A percentile compares a stretch with the other conserved stretches of the same genome.
These are phyloP conservation scores for Udeniomyces megalosporus DNA, from an alignment of 768 basidiomycete species.

Conservation along the genomic window DNA sequence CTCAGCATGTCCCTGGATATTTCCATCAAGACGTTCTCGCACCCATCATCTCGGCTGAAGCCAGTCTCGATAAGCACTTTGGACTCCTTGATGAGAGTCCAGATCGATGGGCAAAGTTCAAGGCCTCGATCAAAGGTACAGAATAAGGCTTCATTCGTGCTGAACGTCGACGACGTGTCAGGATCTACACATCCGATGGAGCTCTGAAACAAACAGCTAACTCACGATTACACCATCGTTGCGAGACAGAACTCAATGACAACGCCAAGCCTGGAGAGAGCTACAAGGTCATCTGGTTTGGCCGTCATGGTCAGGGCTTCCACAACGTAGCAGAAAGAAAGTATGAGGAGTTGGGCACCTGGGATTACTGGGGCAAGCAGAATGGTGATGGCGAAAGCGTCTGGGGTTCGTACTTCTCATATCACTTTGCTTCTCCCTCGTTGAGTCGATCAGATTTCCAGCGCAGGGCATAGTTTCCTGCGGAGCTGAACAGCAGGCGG, in stretches of 20 bases:
- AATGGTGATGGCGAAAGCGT: background rate
- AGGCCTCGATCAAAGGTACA: background rate
- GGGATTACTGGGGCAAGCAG: constrained; percentile 1
- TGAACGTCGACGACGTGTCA: too few species aligned
- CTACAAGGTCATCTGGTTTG: constrained; percentile 9
- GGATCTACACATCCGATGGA: too few species aligned
- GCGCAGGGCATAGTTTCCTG: too few species aligned
- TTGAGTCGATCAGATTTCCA: too few species aligned
- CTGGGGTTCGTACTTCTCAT: background rate
- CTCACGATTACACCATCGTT: too few species aligned
- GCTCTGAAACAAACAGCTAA: too few species aligned
- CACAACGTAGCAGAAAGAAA: constrained; percentile 12
- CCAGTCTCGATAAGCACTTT: background rate
- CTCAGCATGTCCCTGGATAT: background rate
- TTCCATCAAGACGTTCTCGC: background rate
- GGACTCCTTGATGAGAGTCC: constrained; percentile 10
- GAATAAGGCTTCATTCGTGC: background rate
- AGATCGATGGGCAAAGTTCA: background rate
- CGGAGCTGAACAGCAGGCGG: too few species aligned
- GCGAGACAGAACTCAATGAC: constrained; percentile 4
- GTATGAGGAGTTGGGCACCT: constrained; percentile 2
- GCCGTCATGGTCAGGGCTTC: constrained; percentile 10
- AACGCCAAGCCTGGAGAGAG: background rate
- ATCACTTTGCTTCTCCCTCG: background rate
- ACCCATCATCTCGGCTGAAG: background rate